phyloP scores from a whole-genome alignment of 805 yeast species.

The Candida vartiovaarae region DNA sequence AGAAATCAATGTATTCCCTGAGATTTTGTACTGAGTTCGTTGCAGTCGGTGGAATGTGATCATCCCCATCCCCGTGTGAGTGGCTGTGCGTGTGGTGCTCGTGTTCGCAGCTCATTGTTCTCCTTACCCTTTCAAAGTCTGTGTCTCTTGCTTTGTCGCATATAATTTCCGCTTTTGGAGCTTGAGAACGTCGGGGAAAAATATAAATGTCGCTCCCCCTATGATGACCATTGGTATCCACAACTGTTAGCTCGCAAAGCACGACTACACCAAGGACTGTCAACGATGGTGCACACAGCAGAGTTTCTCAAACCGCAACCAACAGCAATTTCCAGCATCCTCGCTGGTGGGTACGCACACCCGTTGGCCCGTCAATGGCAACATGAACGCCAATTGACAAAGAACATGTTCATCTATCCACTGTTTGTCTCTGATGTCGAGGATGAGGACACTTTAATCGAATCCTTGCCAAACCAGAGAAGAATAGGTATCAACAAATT shows the following conservation, averaged over 20 bases:
- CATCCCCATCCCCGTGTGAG: constrained; percentile 10
- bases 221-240: too few species aligned
- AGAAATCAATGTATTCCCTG: constrained; percentile 49
- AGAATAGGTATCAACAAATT: constrained; percentile 80
- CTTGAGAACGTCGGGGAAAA: too few species aligned
- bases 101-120: constrained; percentile 14
- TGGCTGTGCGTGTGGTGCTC: constrained; percentile 23
- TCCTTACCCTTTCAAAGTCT: neutral
- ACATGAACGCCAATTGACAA: constrained; percentile 70
- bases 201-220: too few species aligned
- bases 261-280: too few species aligned
- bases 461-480: constrained; percentile 80
- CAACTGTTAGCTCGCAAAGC: too few species aligned
- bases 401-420: constrained; percentile 90
- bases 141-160: too few species aligned
- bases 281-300: constrained; percentile 55
- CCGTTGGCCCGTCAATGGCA: constrained; percentile 91
- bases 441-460: constrained; percentile 71
- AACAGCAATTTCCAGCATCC: constrained; percentile 62
- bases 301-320: constrained; percentile 54
- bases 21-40: constrained; percentile 68
- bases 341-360: constrained; percentile 93
- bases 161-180: too few species aligned
- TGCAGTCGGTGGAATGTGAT: constrained; percentile 51
- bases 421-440: constrained; percentile 74